Base-by-base conservation (phyloP, 2,329 filamentous ascomycete genomes). In the Akanthomyces lecanii region DNA sequence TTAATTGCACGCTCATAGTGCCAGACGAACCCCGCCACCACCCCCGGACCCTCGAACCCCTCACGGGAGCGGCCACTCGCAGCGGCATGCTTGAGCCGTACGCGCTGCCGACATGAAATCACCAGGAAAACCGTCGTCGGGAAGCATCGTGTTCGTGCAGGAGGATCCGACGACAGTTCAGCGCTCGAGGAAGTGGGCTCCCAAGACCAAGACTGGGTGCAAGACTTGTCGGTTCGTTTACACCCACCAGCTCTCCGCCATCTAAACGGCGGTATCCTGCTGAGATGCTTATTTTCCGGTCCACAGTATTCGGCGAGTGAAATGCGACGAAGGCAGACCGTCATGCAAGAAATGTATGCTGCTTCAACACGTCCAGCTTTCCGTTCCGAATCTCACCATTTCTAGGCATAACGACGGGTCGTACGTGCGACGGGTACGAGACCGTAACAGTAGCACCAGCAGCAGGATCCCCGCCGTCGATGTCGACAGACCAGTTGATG, bases 131-230 rank as follows among this genome's bases (percentile, higher is more conserved):
- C 45, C 57, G 36, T 44, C 47, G 8, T 10, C 48, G 33, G 25
- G 36, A 23, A 40, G 57, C 36, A 50, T 60, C 23, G 44, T 48
- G 14, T 60, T 60, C 7, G 57, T 60, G 47, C 57, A 60, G 18
- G 57, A 60, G 23, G 57, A 60, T 25, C 56, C 56, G 30, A 60
- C 47, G 23, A 60, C 56, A 8, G 6, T 60, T 10, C 56, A 60
- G 11, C 45, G 56, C 44, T 28, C 23, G 12, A 60, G 56, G 16
- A 60, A 60, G 21, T 62, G 60, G 60, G 60, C 60, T 7, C 60
- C 60, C 12, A 62, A 62, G 21, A 55, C 50, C 14, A 62, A 62
- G 23, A 62, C 60, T 16, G 60, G 60, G 12, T 62, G 60, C 50
- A 55, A 55, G 60, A 62, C 60, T 30, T 62, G 60, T 23, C 60